phyloP scores from a whole-genome alignment of 1,284 basidiomycete genomes.

The Heimioporus retisporus region DNA sequence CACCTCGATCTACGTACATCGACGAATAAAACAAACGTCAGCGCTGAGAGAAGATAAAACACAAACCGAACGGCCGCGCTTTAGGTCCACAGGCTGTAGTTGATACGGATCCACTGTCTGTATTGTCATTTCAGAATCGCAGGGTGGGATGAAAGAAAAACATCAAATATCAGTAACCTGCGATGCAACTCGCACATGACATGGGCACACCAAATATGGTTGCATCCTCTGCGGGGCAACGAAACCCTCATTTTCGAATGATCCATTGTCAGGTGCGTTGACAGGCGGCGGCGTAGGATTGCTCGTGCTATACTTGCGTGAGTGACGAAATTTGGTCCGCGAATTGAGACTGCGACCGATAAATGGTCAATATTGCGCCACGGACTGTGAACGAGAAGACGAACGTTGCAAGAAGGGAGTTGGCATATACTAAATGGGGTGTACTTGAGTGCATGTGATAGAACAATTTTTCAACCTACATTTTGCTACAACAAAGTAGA shows the following conservation, averaged over 20 bases:
- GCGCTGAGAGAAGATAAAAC: background rate
- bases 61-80: conserved; percentile 20
- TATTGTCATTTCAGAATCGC: background rate
- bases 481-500: conserved; percentile 61
- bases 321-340: conserved; percentile 20
- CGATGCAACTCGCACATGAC: background rate
- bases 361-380: background rate
- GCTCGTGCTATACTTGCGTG: background rate
- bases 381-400: conserved; percentile 1
- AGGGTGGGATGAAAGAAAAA: background rate
- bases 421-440: conserved; percentile 32
- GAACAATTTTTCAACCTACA: conserved; percentile 37
- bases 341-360: conserved; percentile 30
- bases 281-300: conserved; percentile 14
- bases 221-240: background rate
- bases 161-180: background rate
- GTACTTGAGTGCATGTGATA: background rate
- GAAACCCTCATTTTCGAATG: background rate
- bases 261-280: background rate
- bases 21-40: background rate
- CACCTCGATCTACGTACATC: conserved; percentile 25
- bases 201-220: conserved; percentile 14
- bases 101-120: conserved; percentile 18
- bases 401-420: conserved; percentile 37
- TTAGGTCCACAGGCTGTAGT: conserved; percentile 6